These are phyloP conservation scores for Choiromyces venosus DNA, from an alignment of 495 filamentous ascomycete species.

Conservation along the genomic window DNA sequence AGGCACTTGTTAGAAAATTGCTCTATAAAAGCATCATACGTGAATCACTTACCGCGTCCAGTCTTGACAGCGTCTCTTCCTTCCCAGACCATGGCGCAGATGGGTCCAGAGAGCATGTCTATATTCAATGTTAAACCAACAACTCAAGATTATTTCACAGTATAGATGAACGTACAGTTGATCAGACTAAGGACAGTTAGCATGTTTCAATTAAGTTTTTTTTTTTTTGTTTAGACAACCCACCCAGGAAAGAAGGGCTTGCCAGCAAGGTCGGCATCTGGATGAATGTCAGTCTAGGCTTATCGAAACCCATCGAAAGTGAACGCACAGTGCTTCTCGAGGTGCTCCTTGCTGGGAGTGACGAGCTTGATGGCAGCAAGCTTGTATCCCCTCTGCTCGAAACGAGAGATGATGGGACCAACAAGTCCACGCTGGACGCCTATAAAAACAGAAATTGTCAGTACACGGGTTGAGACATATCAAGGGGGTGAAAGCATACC, in stretches of 20 bases:
- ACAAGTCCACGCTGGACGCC: slow-evolving; percentile 99
- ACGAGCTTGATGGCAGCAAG: slow-evolving; percentile 94
- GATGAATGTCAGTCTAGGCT: slow-evolving; percentile 40
- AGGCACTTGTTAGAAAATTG: slow-evolving; percentile 20
- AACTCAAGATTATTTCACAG: not conserved
- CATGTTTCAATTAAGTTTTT: slow-evolving; percentile 44
- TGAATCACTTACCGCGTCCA: slow-evolving; percentile 65
- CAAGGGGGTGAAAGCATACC: slow-evolving; percentile 17
- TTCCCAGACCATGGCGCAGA: slow-evolving; percentile 99
- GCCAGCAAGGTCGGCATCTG: slow-evolving; percentile 74
- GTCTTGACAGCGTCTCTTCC: slow-evolving; percentile 97
- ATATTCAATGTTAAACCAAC: slow-evolving; percentile 37
- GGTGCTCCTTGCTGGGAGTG: slow-evolving; percentile 80
- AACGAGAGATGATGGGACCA: slow-evolving; percentile 92
- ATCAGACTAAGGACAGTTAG: slow-evolving; percentile 59
- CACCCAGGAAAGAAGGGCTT: slow-evolving; percentile 93
- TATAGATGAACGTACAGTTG: slow-evolving; percentile 4
- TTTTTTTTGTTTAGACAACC: not conserved
- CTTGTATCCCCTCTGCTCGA: slow-evolving; percentile 97
- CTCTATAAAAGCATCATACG: not conserved
- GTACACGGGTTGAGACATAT: not conserved
- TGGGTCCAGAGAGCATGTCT: slow-evolving; percentile 97
- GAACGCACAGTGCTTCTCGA: slow-evolving; percentile 82
- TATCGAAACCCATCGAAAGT: not conserved
- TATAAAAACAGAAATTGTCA: slow-evolving; percentile 14